A percentile compares a stretch with the other conserved stretches of the same genome.
These are phyloP conservation scores for Stropharia rugosoannulata DNA, from an alignment of 768 basidiomycete genomes.

Conservation along the genomic window DNA sequence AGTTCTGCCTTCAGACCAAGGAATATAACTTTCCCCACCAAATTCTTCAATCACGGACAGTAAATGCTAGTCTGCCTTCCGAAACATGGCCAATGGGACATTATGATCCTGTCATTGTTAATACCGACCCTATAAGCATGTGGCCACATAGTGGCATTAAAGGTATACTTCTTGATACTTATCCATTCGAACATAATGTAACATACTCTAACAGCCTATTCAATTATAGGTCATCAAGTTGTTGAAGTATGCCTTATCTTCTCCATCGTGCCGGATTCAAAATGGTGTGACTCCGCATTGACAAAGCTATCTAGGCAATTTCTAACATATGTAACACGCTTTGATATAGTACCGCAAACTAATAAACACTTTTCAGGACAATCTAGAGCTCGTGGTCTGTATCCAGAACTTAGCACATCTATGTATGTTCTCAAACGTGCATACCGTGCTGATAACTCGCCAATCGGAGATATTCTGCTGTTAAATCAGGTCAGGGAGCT, in stretches of 20 bases:
- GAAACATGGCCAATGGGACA: conserved; percentile 18
- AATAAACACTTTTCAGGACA: background rate
- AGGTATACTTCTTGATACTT: conserved; percentile 6
- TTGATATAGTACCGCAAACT: background rate
- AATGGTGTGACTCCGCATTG: too few relatives aligned
- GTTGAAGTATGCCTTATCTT: conserved; percentile 10
- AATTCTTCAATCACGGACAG: conserved; percentile 16
- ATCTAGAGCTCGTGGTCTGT: background rate
- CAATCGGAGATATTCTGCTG: background rate
- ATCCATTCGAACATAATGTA: background rate
- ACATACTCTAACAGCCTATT: too few relatives aligned
- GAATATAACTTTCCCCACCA: conserved; percentile 19
- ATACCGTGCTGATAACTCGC: background rate
- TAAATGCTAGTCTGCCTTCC: conserved; percentile 20
- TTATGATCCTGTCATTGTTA: conserved; percentile 20
- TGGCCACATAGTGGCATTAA: conserved; percentile 21
- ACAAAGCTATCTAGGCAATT: background rate
- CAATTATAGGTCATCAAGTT: conserved; percentile 14
- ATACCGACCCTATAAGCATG: conserved; percentile 5
- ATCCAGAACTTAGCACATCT: background rate
- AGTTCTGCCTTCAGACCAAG: conserved; percentile 21
- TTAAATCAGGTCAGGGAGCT: background rate
- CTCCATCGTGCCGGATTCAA: conserved; percentile 1
- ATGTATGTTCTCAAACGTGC: background rate
- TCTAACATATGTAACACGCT: background rate